Percentiles rank a stretch among this genome's conserved stretches.
Evolutionary conservation across 148 eudicot genomes (phyloP).

Genomic region (Camellia japonica): DNA sequence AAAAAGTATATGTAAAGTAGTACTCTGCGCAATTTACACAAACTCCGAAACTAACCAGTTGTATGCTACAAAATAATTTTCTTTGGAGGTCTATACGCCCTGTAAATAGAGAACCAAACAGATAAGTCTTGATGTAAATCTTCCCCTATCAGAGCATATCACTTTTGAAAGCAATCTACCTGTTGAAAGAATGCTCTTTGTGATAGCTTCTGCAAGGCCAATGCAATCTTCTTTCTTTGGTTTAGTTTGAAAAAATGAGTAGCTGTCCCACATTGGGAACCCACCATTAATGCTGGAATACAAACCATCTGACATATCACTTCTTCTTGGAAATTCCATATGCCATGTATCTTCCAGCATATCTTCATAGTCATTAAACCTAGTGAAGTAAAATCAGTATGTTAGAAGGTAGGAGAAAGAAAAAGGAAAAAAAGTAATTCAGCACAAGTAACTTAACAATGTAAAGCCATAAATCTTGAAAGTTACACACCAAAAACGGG

Average conservation of each 20-base stretch:
- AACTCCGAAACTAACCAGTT: slow-evolving; percentile 61
- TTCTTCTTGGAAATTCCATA: slow-evolving; percentile 66
- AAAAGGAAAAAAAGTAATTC: background rate
- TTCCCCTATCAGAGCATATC: slow-evolving; percentile 3
- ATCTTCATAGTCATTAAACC: slow-evolving; percentile 91
- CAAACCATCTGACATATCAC: slow-evolving; percentile 62
- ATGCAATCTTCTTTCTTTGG: slow-evolving; percentile 74
- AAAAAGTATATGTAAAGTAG: background rate
- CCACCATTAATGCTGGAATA: slow-evolving; percentile 59
- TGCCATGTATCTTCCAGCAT: slow-evolving; percentile 93
- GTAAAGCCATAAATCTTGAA: background rate
- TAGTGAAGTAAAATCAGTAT: slow-evolving; percentile 22
- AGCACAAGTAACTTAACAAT: background rate
- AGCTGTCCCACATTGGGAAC: slow-evolving; percentile 83
- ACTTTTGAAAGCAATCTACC: slow-evolving; percentile 38
- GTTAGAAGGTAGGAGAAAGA: background rate
- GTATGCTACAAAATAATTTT: slow-evolving; percentile 94
- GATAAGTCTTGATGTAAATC: slow-evolving; percentile 3
- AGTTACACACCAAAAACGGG: slow-evolving; percentile 72
- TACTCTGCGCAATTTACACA: background rate
- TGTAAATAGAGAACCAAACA: slow-evolving; percentile 27
- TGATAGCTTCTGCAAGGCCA: slow-evolving; percentile 97
- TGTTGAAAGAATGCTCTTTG: slow-evolving; percentile 88
- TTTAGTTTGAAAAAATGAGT: slow-evolving; percentile 56
- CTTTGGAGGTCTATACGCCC: slow-evolving; percentile 96